Base-by-base conservation (phyloP, 208 protist genomes). In the Porcisia hertigi region DNA sequence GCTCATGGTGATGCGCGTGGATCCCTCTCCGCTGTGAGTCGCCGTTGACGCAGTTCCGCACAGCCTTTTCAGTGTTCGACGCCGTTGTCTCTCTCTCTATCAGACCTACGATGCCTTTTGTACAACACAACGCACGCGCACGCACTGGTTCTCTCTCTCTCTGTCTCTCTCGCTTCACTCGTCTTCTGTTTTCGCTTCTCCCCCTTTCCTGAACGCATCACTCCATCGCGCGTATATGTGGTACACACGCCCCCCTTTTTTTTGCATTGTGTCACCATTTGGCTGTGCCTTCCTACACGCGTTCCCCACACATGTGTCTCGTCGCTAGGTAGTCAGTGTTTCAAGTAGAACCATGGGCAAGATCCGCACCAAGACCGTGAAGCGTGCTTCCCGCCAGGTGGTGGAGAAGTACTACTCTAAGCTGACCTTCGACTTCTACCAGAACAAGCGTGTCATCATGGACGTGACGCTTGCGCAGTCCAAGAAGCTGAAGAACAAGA, bases 401-500 rank as follows among this genome's bases (percentile, higher is more conserved):
- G 99, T 99, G 85, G 99, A 99, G 94, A 99, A 99, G 94, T 99
- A 99, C 92, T 99, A 99, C 95, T 89, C 97, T 66, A 93, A 97
- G 80, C 96, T 99, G 77, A 99, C 98, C 80, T 79, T 92, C 63
- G 99, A 99, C 91, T 99, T 99, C 94, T 98, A 99, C 81, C 98
- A 97, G 87, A 99, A 99, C 98, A 99, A 99, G 96, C 90, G 90
- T 54, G 79, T 97, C 53, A 79, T 96, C 66, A 86, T 99, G 71
- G 99, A 99, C 81, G 97, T 99, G 55, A 99, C 99, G 64, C 94
- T 98, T 73, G 99, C 99, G 69, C 97, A 96, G 75, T 99, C 98
- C 73, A 99, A 99, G 97, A 94, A 99, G 80, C 94, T 99, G 80
- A 96, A 99, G 89, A 99, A 99, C 98, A 99, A 99, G 96, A 99